phyloP scores from a whole-genome alignment of 192 early-diverging fungal species.

The Coemansia sp. region DNA sequence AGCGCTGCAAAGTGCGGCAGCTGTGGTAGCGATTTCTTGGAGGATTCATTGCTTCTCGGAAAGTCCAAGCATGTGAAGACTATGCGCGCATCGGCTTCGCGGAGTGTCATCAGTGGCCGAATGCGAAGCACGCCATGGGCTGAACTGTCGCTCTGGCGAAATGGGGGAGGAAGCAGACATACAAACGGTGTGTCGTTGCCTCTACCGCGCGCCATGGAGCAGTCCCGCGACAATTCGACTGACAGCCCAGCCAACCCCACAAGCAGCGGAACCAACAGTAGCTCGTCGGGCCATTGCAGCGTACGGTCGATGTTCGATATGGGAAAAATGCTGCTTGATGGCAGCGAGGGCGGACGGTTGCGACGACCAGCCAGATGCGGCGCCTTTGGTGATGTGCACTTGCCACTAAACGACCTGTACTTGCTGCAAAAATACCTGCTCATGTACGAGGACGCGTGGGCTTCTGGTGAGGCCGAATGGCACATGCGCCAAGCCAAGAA shows the following conservation, averaged over 20 bases:
- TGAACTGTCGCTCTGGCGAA: background rate
- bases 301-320: slow-evolving; percentile 35
- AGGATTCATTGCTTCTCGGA: too few species aligned
- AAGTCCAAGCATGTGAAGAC: too few species aligned
- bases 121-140: slow-evolving; percentile 2
- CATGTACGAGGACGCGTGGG: slow-evolving; percentile 41
- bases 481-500: background rate
- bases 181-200: slow-evolving; percentile 4
- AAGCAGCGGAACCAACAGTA: slow-evolving; percentile 1
- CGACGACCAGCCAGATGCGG: slow-evolving; percentile 6
- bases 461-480: slow-evolving; percentile 13
- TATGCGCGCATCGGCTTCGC: too few species aligned
- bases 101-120: background rate
- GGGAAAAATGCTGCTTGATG: background rate
- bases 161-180: background rate
- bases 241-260: background rate
- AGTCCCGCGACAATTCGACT: background rate
- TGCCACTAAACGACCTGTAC: slow-evolving; percentile 49
- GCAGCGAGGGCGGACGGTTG: background rate
- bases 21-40: background rate
- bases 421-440: slow-evolving; percentile 48
- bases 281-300: slow-evolving; percentile 20
- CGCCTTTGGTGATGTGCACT: slow-evolving; percentile 11
- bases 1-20: slow-evolving; percentile 1
- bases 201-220: background rate